Evolutionary conservation across 331 rosid genomes (phyloP), one percentile per base, ranked within the genome.

Genomic region (Acacia pycnantha): DNA sequence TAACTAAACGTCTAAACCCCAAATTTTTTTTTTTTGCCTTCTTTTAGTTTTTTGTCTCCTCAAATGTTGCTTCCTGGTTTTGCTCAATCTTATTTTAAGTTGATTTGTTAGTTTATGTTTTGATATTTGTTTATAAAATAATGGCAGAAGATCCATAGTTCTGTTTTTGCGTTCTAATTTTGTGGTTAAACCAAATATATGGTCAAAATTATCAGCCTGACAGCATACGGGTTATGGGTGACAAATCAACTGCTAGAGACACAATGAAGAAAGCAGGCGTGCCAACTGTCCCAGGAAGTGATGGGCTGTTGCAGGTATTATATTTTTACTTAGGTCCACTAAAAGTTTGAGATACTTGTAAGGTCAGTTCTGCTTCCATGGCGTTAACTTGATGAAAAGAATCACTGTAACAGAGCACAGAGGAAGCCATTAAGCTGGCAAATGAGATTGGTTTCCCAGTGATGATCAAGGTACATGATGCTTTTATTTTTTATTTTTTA

Each of bases 191-290:
- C 89, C 81, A 43, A 82, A 81, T 79, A 58, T 48, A 70, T 83
- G 43, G 74, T 77, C 76, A 62, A 82, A 72, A 56, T 77, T 83
- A 88, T 86, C 92, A 96, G 99, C 94, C 99, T 48, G 95, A 91
- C 61, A 96, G 98, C 85, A 96, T 96, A 78, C 90, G 94, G 75
- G 89, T 96, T 79, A 96, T 96, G 99, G 98, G 99, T 16, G 97
- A 95, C 84, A 96, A 96, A 91, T 37, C 99, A 65, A 96, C 98
- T 79, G 99, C 99, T 47, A 88, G 99, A 85, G 97, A 96, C 2
- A 94, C 98, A 27, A 96, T 96, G 96, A 91, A 91, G 89, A 87
- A 90, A 85, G 93, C 93, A 41, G 96, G 96, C 26, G 96, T 91
- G 83, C 96, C 96, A 40, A 91, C 93, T 62, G 93, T 91, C 69